Percentiles rank a stretch among this genome's conserved stretches.
These are phyloP conservation scores for Botrytis squamosa DNA, from an alignment of 2,329 filamentous ascomycete species.

Conservation along the genomic window DNA sequence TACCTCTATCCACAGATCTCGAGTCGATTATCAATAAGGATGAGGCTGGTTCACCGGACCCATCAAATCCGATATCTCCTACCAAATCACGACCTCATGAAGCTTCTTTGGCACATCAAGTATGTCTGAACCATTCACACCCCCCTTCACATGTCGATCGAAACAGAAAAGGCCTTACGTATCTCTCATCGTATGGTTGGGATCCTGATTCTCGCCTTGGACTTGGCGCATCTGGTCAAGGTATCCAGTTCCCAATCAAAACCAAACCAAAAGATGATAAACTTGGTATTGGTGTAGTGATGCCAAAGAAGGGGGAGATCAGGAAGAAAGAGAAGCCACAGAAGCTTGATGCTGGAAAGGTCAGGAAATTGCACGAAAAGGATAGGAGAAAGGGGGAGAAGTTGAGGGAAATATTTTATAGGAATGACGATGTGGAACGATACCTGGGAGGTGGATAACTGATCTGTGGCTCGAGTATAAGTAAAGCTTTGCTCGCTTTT, in stretches of 20 bases:
- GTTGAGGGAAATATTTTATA: slow-evolving; percentile 70
- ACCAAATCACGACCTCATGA: slow-evolving; percentile 47
- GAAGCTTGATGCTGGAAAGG: slow-evolving; percentile 67
- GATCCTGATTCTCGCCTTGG: slow-evolving; percentile 71
- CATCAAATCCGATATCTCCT: neutral
- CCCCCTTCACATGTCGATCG: slow-evolving; percentile 72
- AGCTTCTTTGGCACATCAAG: slow-evolving; percentile 67
- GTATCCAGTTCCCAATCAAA: slow-evolving; percentile 75
- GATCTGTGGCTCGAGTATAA: neutral
- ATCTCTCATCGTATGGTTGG: slow-evolving; percentile 68
- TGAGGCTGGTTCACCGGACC: neutral
- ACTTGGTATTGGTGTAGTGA: slow-evolving; percentile 64
- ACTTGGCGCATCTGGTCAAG: slow-evolving; percentile 66
- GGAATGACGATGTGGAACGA: slow-evolving; percentile 70
- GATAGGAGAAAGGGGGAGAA: slow-evolving; percentile 62
- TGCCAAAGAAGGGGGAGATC: slow-evolving; percentile 40
- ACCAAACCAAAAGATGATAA: slow-evolving; percentile 67
- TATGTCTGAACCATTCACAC: slow-evolving; percentile 66
- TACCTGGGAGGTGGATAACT: slow-evolving; percentile 47
- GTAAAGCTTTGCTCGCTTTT: neutral
- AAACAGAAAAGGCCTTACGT: slow-evolving; percentile 65
- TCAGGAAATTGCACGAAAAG: slow-evolving; percentile 59
- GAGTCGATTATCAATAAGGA: slow-evolving; percentile 3
- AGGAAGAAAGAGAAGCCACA: slow-evolving; percentile 46
- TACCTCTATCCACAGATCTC: slow-evolving; percentile 51